These are phyloP conservation scores for Dicorynia guianensis DNA, from an alignment of 306 rosid species.

Conservation along the genomic window DNA sequence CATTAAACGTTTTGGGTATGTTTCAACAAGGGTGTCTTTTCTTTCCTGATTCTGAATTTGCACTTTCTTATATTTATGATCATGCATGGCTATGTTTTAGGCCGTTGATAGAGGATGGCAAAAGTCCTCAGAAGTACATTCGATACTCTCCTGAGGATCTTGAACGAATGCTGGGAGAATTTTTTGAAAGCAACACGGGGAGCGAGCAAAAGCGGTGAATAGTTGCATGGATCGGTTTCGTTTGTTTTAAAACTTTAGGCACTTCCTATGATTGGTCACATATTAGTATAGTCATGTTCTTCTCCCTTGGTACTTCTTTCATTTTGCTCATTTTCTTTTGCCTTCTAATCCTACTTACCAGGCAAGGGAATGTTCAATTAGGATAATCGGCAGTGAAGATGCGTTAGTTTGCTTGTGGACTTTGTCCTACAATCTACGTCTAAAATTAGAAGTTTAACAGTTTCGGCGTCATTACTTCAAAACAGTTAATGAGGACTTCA, in stretches of 20 bases:
- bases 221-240: conserved; percentile 17
- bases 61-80: neutral
- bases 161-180: conserved; percentile 83
- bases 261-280: neutral
- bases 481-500: neutral
- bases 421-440: neutral
- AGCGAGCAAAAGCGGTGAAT: conserved; percentile 79
- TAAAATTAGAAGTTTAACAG: neutral
- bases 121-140: conserved; percentile 80
- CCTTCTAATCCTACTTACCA: neutral
- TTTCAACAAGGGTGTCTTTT: neutral
- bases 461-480: neutral
- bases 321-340: conserved; percentile 3
- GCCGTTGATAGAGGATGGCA: conserved; percentile 89
- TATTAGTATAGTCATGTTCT: neutral
- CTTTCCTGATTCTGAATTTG: neutral
- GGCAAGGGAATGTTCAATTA: neutral
- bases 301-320: neutral
- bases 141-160: conserved; percentile 71
- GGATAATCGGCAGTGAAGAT: neutral
- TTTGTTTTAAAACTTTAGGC: conserved; percentile 21
- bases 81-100: conserved; percentile 49
- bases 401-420: neutral
- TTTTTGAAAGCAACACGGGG: conserved; percentile 92
- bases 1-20: conserved; percentile 84